Evolutionary conservation across 768 basidiomycete genomes (phyloP).

Genomic region (Trametes sanguinea): DNA sequence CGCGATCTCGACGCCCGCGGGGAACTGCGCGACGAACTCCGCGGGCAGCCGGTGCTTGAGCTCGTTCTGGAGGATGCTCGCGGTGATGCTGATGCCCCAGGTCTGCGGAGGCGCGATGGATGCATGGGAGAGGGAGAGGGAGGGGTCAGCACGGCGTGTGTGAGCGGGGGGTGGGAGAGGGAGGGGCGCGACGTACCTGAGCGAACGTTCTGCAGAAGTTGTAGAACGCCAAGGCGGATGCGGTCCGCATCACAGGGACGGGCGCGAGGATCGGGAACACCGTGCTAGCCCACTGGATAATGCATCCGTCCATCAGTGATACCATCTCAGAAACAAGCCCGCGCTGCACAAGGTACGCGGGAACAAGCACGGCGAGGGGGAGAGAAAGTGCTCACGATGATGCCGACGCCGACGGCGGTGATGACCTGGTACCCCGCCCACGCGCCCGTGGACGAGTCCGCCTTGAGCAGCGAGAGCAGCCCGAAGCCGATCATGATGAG

Average conservation of each 20-base stretch:
- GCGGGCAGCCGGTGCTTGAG: constrained; percentile 44
- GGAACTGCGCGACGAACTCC: constrained; percentile 38
- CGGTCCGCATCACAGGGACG: constrained; percentile 33
- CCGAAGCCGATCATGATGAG: constrained; percentile 42
- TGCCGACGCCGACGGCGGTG: constrained; percentile 20
- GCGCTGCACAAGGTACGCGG: no score
- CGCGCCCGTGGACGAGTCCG: constrained; percentile 23
- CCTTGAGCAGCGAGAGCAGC: constrained; percentile 30
- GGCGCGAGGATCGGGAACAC: constrained; percentile 31
- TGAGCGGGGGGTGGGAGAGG: background rate
- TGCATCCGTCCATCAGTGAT: no score
- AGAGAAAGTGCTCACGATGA: constrained; percentile 17
- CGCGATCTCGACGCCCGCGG: constrained; percentile 42
- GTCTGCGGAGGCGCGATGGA: constrained; percentile 31
- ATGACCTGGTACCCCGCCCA: constrained; percentile 37
- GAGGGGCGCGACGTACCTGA: constrained; percentile 17
- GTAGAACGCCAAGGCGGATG: constrained; percentile 38
- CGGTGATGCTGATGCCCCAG: constrained; percentile 55
- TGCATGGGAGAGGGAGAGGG: no score
- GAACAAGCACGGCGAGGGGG: no score
- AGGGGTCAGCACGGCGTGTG: background rate
- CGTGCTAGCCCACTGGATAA: constrained; percentile 19
- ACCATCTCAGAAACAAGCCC: no score
- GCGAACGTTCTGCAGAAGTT: constrained; percentile 29
- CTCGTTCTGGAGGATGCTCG: constrained; percentile 53